Base-by-base conservation (phyloP, 345 rosid genomes). In the Litchi chinensis region DNA sequence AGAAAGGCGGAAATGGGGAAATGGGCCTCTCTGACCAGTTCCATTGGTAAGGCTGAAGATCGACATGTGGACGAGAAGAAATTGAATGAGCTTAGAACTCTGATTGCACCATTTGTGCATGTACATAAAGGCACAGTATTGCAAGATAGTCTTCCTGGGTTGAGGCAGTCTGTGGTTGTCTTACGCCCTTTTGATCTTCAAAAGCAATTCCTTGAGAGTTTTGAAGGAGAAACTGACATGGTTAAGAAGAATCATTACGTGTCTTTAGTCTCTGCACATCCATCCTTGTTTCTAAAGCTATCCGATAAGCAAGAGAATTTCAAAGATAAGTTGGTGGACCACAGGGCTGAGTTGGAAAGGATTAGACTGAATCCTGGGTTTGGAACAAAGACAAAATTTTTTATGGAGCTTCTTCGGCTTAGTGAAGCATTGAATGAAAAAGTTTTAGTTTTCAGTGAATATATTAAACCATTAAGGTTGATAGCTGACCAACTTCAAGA, bases 381-480 rank as follows among this genome's bases (percentile, higher is more conserved):
- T 41, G 98, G 99, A 75, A 86, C 73, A 3, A 95, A 92, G 78
- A 90, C 91, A 0, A 86, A 81, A 81, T 95, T 95, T 76, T 76
- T 92, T 1, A 65, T 85, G 46, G 88, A 88, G 18, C 86, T 95
- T 63, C 75, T 90, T 46, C 83, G 81, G 78, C 82, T 92, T 18
- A 82, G 93, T 39, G 69, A 52, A 24, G 79, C 81, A 2, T 39
- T 83, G 16, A 69, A 77, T 5, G 99, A 95, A 80, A 92, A 89
- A 75, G 97, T 92, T 22, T 74, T 95, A 65, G 87, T 95, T 22
- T 95, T 92, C 73, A 85, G 96, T 76, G 96, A 95, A 39, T 91
- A 57, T 66, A 74, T 87, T 24, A 83, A 74, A 22, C 92, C 95
- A 18, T 65, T 95, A 71, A 39, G 71, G 62, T 81, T 93, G 60